Evolutionary conservation across 208 protist species (phyloP), one percentile per base, ranked within the genome.

Genomic region (Leishmania major): DNA sequence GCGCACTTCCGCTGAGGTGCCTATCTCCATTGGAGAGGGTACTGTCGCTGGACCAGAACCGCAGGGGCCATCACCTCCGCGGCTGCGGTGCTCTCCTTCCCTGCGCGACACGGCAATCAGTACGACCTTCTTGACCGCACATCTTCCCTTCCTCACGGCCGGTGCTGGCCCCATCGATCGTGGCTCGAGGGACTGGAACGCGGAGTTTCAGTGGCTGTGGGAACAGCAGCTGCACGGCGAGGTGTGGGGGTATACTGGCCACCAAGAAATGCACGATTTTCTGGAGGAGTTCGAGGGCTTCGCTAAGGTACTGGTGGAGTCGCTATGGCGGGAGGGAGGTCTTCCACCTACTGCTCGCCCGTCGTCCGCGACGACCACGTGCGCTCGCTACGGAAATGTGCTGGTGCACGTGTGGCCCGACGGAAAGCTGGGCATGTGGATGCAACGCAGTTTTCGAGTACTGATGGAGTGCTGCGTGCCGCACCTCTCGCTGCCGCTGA

Each of bases 161-260:
- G 83, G 84, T 59, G 49, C 70, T 22, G 75, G 84, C 51, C 47
- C 76, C 6, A 67, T 90, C 31, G 88, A 93, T 75, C 77, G 74
- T 8, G 69, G 53, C 17, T 77, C 83, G 37, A 84, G 91, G 45
- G 86, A 94, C 75, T 94, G 91, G 89, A 94, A 91, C 80, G 73
- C 82, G 59, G 87, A 91, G 81, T 94, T 94, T 74, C 89, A 94
- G 74, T 51, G 75, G 55, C 70, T 88, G 8, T 92, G 85, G 85
- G 77, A 53, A 55, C 80, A 85, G 75, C 78, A 88, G 31, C 43
- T 77, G 40, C 49, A 81, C 15, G 37, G 66, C 13, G 79, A 81
- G 47, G 5, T 84, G 31, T 80, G 82, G 74, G 69, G 79, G 53
- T 57, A 69, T 37, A 57, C 69, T 47, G 25, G 75, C n/a, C 40